Evolutionary conservation across 116 monocot species (phyloP), one percentile per base, ranked within the genome.

Genomic region (Cymodocea nodosa): DNA sequence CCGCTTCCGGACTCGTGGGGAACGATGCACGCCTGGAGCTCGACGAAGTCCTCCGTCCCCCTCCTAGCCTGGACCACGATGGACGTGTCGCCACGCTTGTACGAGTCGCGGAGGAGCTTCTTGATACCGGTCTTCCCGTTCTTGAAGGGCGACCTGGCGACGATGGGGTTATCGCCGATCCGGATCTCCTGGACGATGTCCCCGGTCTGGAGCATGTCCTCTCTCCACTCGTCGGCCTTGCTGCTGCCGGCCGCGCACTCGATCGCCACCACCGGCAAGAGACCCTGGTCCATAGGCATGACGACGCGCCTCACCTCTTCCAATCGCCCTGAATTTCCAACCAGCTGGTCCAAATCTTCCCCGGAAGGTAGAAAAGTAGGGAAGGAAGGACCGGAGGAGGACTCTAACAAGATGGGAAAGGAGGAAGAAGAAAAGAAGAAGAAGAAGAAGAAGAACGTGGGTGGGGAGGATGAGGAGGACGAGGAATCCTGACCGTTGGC

Each of bases 91-190:
- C 81, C 83, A 7, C 77, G 68, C 77, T 70, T 85, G 74, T 71
- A 89, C 50, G 85, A 78, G 23, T 73, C 20, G 69, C 78, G 73
- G 56, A 89, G 77, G 52, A 78, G 71, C 74, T 85, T 89, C 60
- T 85, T 73, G 36, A 89, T 40, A 2, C 81, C 88, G 22, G 73
- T 62, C 62, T 56, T 35, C 39, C 83, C 80, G 35, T 80, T 73
- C 70, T 89, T 84, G 57, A 82, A 79, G 11, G 82, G 80, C 40
- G 80, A 68, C 19, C 59, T 23, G 23, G 50, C 51, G 10, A 76
- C 68, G 23, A 70, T 49, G 3, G 62, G 22, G 5, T 67, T 35
- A 9, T 49, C 76, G 3, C 73, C 68, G 59, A 79, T 74, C 55
- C 51, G 64, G 53, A 79, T 68, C 70, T 76, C 79, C 52, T 76